Conservation (phyloP, 495 filamentous ascomycete genomes). For the Penicillium lividum region DNA sequence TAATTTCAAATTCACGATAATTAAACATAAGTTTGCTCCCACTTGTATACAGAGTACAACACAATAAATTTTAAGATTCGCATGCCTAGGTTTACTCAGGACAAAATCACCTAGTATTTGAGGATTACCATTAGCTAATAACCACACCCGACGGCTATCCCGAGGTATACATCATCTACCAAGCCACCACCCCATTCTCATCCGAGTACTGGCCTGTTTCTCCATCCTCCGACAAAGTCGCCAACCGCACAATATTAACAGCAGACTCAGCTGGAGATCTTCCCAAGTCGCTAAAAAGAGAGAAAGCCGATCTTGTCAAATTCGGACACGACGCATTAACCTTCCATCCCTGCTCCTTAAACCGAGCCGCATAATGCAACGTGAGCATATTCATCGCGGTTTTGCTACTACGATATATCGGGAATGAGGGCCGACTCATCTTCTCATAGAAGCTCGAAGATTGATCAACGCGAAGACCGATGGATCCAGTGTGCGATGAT, state of each 20-base stretch:
- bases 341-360: constrained; percentile 27
- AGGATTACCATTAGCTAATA: not conserved
- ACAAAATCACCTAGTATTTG: too few species aligned
- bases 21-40: too few species aligned
- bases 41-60: too few species aligned
- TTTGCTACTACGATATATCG: constrained; percentile 33
- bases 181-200: constrained; percentile 25
- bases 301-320: constrained; percentile 25
- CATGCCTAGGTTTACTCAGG: too few species aligned
- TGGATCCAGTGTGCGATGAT: constrained; percentile 35
- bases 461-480: constrained; percentile 23
- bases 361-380: constrained; percentile 25
- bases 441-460: constrained; percentile 10
- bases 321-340: constrained; percentile 32
- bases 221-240: constrained; percentile 24
- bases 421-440: constrained; percentile 15
- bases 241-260: constrained; percentile 29
- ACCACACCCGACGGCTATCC: not conserved
- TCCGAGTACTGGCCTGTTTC: constrained; percentile 26
- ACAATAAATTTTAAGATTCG: too few species aligned
- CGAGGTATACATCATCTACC: constrained; percentile 15
- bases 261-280: constrained; percentile 25
- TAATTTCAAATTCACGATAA: too few species aligned
- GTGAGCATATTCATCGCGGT: constrained; percentile 46
- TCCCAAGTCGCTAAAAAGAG: constrained; percentile 14